Evolutionary conservation across 2,329 filamentous ascomycete species (phyloP), one percentile per base, ranked within the genome.

Genomic region (Fusarium udum): DNA sequence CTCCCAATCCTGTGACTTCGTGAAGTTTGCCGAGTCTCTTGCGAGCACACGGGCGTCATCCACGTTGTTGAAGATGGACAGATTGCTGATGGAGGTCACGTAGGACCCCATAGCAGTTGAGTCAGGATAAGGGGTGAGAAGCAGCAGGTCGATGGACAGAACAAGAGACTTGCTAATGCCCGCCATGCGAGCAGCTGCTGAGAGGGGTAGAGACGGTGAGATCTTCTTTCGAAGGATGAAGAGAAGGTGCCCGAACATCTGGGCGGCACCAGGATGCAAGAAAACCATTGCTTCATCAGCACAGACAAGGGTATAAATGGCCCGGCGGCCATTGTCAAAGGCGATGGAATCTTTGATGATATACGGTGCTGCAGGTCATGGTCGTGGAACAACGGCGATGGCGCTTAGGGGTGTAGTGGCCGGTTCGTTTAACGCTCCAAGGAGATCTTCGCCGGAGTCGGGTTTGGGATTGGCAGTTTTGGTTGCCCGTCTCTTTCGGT

Each of bases 81-180:
- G 16, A 7, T 10, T 4, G 40, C 22, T 11, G 14, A 16, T 42
- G 6, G 22, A 42, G 14, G 22, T 42, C 8, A 42, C 14, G 8
- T 46, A 46, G 0, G 18, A 46, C 0, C 18, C 18, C 7, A 46
- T 6, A 2, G 8, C 43, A 10, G 43, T 46, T 4, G 5, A 28
- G 2, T 4, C 43, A 1, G 24, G 43, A 4, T 46, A 9, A 1
- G 43, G 43, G 12, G 28, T 9, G 6, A 10, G 9, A 3, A 48
- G 26, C 9, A 28, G 45, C 28, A 48, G 5, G 20, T 32, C 45
- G 4, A 12, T 5, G 0, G 8, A n/a, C 0, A 31, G 0, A 4
- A 48, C 14, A 7, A 32, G 13, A 3, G 45, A n/a, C 15, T 49
- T 32, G 28, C 15, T 4, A 16, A 31, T 49, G 0, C 14, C 46